Conservation (phyloP, 2,329 filamentous ascomycete genomes). For the Aureobasidium pullulans region DNA sequence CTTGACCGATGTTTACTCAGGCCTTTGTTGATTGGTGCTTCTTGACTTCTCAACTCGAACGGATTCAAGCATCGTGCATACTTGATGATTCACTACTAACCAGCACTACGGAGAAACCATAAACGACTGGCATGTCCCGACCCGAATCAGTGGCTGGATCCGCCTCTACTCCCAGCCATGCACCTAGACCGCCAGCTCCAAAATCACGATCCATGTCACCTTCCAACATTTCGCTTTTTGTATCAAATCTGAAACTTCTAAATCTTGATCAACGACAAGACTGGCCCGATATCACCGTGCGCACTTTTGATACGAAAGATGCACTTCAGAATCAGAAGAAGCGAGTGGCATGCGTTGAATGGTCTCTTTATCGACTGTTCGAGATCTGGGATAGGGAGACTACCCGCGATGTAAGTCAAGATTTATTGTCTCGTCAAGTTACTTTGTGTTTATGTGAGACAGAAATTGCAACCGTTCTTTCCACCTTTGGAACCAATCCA, state of each 20-base stretch:
- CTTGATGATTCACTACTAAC: neutral
- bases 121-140: conserved; percentile 11
- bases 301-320: conserved; percentile 63
- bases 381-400: conserved; percentile 72
- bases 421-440: no score
- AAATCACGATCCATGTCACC: conserved; percentile 24
- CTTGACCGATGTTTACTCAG: conserved; percentile 12
- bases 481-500: conserved; percentile 85
- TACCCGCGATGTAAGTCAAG: conserved; percentile 56
- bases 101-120: neutral
- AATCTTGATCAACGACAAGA: conserved; percentile 68
- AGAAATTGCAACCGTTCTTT: conserved; percentile 88
- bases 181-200: neutral
- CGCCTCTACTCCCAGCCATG: conserved; percentile 7
- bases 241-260: conserved; percentile 77
- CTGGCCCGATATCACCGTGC: conserved; percentile 68
- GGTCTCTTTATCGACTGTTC: conserved; percentile 85
- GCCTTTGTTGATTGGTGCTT: neutral
- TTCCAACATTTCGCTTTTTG: conserved; percentile 58
- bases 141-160: conserved; percentile 13
- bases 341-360: conserved; percentile 76
- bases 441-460: neutral
- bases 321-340: conserved; percentile 69
- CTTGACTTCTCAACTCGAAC: neutral
- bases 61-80: neutral